Evolutionary conservation across 139 green algal species (phyloP), one percentile per base, ranked within the genome.

Genomic region (Zygnema circumcarinatum): DNA sequence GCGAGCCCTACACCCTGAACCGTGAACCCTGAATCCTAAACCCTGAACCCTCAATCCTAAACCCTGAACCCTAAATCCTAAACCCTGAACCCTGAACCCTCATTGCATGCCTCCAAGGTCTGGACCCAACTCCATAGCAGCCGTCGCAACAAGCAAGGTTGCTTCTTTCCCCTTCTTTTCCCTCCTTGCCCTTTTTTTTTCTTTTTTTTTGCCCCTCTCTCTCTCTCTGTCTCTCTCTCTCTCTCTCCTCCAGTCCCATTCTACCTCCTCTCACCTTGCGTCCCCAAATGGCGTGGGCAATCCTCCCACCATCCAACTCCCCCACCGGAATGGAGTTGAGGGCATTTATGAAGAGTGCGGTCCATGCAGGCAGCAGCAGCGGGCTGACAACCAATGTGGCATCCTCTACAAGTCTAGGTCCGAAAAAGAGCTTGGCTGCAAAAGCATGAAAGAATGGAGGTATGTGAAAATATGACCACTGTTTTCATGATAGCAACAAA

Each of bases 251-350:
- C 47, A 7, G 7, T 62, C 47, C 47, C 47, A 25, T n/a, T n/a
- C n/a, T n/a, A 7, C 47, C 47, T 62, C 47, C 47, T 16, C 47
- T 84, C 36, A 88, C 83, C 83, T 88, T 88, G 22, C 85, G 29
- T 1, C 85, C 85, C 40, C 40, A 90, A 21, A 90, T 21, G 20
- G 62, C 86, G 25, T 75, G 87, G 29, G 62, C 81, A 1, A 91
- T 40, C 33, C 86, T n/a, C 0, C 73, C 86, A 20, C 86, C 86
- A 11, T 91, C 86, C n/a, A 85, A n/a, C 73, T 87, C 38, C 52
- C 86, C 86, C n/a, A 88, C 54, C 35, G 86, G 86, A 21, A 91
- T 84, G 25, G 32, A 35, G 35, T 90, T 91, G 2, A 91, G 47
- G 35, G 86, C 86, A 35, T 91, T 91, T 1, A 84, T 21, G 0